phyloP scores from a whole-genome alignment of 2,329 filamentous ascomycete genomes.

The Stenocarpella maydis region DNA sequence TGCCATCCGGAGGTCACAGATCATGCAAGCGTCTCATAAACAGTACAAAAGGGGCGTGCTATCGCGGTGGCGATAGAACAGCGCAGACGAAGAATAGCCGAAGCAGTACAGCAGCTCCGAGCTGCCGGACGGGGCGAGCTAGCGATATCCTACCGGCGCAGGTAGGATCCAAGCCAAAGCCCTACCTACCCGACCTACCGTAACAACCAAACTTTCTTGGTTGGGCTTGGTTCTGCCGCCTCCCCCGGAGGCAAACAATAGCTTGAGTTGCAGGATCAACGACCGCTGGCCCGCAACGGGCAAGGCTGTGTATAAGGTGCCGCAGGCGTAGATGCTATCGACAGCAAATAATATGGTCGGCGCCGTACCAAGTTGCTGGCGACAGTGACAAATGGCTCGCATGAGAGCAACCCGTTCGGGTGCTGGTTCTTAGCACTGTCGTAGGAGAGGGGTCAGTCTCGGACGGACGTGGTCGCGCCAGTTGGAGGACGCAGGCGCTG shows the following conservation, averaged over 20 bases:
- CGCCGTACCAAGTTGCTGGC: background rate
- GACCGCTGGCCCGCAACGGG: constrained; percentile 8
- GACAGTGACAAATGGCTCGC: background rate
- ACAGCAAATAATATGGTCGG: background rate
- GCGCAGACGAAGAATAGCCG: background rate
- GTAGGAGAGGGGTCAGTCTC: background rate
- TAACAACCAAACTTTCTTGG: background rate
- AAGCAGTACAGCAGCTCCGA: background rate
- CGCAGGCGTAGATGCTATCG: background rate
- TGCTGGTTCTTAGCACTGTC: background rate
- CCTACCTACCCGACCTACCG: background rate
- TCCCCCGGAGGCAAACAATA: background rate
- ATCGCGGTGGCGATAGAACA: background rate
- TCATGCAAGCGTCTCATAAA: background rate
- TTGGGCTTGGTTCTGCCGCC: background rate
- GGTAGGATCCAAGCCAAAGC: background rate
- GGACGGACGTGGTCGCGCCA: background rate
- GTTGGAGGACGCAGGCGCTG: background rate
- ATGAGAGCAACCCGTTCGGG: constrained; percentile 4
- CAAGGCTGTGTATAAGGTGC: background rate
- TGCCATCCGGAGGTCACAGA: background rate
- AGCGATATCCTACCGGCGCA: background rate
- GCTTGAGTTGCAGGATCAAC: background rate
- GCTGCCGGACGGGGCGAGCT: background rate
- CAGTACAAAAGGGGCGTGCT: background rate